phyloP scores from a whole-genome alignment of 164 flowering plant species.

The Taxillus chinensis region DNA sequence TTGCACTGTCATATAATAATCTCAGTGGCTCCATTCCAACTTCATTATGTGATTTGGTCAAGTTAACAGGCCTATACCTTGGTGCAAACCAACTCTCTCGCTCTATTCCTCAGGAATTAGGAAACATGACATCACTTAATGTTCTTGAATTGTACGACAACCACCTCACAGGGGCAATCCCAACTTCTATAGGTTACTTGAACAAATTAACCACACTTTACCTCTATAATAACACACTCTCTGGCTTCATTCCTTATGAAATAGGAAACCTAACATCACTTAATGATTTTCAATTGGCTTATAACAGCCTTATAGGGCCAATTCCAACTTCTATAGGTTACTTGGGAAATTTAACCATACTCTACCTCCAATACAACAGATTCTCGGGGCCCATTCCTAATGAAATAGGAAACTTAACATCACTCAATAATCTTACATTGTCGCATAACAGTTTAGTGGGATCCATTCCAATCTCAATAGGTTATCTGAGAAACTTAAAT shows the following conservation, averaged over 20 bases:
- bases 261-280: not conserved
- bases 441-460: not conserved
- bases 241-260: not conserved
- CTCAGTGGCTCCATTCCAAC: too few species aligned
- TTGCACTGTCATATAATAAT: too few species aligned
- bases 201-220: not conserved
- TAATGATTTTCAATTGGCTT: not conserved
- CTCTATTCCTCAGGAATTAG: too few species aligned
- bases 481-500: not conserved
- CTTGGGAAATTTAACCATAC: not conserved
- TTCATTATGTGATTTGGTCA: too few species aligned
- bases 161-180: too few species aligned
- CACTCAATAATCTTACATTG: not conserved
- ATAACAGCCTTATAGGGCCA: not conserved
- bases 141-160: too few species aligned
- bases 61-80: too few species aligned
- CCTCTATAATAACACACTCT: not conserved
- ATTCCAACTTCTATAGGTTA: not conserved
- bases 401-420: not conserved
- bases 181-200: too few species aligned
- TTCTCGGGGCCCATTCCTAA: not conserved
- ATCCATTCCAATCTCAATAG: not conserved
- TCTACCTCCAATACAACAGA: not conserved
- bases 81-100: too few species aligned
- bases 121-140: too few species aligned